Base-by-base conservation (phyloP, 73 alveolate species). In the Tetrahymena borealis region DNA sequence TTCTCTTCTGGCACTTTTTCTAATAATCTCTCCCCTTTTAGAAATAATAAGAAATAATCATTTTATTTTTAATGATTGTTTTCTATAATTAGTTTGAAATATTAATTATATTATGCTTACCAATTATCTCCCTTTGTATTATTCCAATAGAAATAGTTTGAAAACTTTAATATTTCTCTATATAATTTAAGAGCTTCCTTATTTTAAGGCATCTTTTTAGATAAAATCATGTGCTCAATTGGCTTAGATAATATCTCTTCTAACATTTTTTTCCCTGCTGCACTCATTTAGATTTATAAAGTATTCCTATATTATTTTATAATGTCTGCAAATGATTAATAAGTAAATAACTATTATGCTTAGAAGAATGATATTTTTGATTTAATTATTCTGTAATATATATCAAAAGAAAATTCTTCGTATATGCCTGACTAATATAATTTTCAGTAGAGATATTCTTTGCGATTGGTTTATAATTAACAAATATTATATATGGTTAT, bases 91-190 rank as follows among this genome's bases (percentile, higher is more conserved):
- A 15, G 10, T 60, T 35, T 60, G 31, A 33, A 78, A 0, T 6
- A 35, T 31, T 42, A 28, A 40, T 3, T 15, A 15, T 7, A 28
- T 10, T 37, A 10, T 42, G 10, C 7, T 31, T 92, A 92, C 95
- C 95, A 93, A 85, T 18, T 39, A 18, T 93, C 93, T 6, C 95
- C 95, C 40, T 93, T 93, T 33, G 60, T 38, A 28, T 93, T 79
- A n/a, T 85, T 60, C 95, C 95, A 93, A 93, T 93, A 90, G 40
- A 93, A 93, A 31, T 93, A 91, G n/a, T 79, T 93, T 32, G 95
- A 79, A 93, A 93, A 93, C 36, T 93, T 93, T 33, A 93, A 90
- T 0, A 93, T 90, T 28, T 93, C 95, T 39, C 95, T 38, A 33
- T 93, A 93, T 93, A 93, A 90, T 33, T 85, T 39, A 20, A 93